phyloP scores from a whole-genome alignment of 1,139 yeast species.

The Suhomyces terraborum region DNA sequence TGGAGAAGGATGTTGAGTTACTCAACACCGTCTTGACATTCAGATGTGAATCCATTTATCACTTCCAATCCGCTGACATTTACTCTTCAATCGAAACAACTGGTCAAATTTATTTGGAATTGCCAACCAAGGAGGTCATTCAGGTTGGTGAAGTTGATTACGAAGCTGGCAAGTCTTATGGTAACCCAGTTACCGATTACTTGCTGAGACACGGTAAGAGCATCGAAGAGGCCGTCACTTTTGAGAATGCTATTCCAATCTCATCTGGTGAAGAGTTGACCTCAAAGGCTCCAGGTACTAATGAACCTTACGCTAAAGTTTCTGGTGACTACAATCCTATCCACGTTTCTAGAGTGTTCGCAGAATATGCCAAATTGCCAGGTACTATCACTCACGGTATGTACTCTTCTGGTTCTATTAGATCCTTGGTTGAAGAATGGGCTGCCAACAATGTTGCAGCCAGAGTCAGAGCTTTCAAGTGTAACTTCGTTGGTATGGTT shows the following conservation, averaged over 20 bases:
- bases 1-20: slow-evolving; percentile 69
- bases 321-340: slow-evolving; percentile 99
- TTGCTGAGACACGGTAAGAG: slow-evolving; percentile 88
- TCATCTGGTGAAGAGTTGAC: slow-evolving; percentile 73
- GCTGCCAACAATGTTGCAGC: slow-evolving; percentile 97
- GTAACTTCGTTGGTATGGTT: slow-evolving; percentile 94
- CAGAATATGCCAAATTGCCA: slow-evolving; percentile 88
- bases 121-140: slow-evolving; percentile 88
- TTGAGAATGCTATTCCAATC: slow-evolving; percentile 89
- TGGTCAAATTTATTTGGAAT: slow-evolving; percentile 85
- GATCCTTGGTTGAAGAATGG: slow-evolving; percentile 95
- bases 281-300: slow-evolving; percentile 79
- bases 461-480: slow-evolving; percentile 92
- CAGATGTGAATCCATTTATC: slow-evolving; percentile 83
- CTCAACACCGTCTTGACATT: slow-evolving; percentile 81
- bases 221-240: slow-evolving; percentile 88
- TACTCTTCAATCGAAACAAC: slow-evolving; percentile 79
- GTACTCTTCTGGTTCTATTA: slow-evolving; percentile 95
- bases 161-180: slow-evolving; percentile 90
- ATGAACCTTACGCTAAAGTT: slow-evolving; percentile 94
- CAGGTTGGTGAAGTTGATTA: slow-evolving; percentile 87
- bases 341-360: slow-evolving; percentile 94
- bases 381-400: slow-evolving; percentile 99
- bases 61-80: slow-evolving; percentile 74
- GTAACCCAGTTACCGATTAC: slow-evolving; percentile 97